Base-by-base conservation (phyloP, 2,329 filamentous ascomycete species). In the Monosporascus cannonballus region DNA sequence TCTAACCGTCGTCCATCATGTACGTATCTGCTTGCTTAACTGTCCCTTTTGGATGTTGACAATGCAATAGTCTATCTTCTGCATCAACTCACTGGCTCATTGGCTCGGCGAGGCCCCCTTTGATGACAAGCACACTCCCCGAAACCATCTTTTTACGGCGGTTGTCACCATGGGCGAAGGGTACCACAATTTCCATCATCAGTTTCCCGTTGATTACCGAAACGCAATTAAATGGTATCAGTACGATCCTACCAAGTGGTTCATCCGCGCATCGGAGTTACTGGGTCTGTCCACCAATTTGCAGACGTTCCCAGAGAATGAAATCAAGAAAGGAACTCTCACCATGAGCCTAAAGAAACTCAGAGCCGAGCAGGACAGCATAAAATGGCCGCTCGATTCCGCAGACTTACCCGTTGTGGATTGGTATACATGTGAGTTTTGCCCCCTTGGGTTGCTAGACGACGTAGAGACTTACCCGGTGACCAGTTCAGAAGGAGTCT, bases 131-230 rank as follows among this genome's bases (percentile, higher is more conserved):
- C 93, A 95, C 83, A 91, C 87, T 56, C 90, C 90, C 58, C 86
- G 90, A 69, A 90, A 95, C 66, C 89, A 95, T 73, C 81, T 93
- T 67, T 83, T 95, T 72, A 95, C 90, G 41, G 90, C 90, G 45
- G 75, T 95, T 18, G 85, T 90, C 62, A 95, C 90, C 44, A 85
- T 95, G 22, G 90, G 90, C 48, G 90, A 92, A 74, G 90, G 90
- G 30, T 95, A 95, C 76, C 90, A 95, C 81, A 95, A 95, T 80
- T 95, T 95, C 81, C 90, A 95, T 75, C 90, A 95, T 79, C 90
- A 95, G 72, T 95, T 95, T 75, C 90, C 90, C 51, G 93, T 89
- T 11, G 90, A 95, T 72, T 95, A 94, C 83, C 89, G 90, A 69
- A 95, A 95, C 69, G 90, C 89, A 56, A 93, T 94, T 62, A 79